Conservation (phyloP, 2,329 filamentous ascomycete genomes). For the Venturiaceae sp. region DNA sequence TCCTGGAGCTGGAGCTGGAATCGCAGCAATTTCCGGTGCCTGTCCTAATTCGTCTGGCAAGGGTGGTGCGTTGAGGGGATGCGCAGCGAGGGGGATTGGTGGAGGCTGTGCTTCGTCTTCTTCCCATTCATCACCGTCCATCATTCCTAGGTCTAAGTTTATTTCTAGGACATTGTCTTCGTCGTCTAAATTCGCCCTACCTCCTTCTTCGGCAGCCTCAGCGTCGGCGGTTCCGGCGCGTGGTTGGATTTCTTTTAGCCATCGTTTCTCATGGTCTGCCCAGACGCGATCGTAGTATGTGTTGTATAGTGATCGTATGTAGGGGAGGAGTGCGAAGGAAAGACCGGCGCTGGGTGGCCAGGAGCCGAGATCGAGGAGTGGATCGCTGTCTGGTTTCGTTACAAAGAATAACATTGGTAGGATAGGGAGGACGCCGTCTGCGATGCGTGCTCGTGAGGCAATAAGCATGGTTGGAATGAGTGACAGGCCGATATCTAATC, state of each 20-base stretch:
- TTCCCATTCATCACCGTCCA: constrained; percentile 40
- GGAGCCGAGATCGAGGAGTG: constrained; percentile 40
- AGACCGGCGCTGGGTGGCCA: constrained; percentile 60
- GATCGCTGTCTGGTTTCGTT: constrained; percentile 31
- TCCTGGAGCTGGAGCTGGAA: constrained; percentile 7
- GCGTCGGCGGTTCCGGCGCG: constrained; percentile 31
- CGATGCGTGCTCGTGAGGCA: constrained; percentile 54
- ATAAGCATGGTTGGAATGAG: constrained; percentile 60
- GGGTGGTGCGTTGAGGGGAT: constrained; percentile 23
- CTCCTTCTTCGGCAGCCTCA: constrained; percentile 19
- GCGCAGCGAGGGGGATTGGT: constrained; percentile 8
- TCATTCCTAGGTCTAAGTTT: constrained; percentile 17
- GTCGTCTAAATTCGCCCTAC: constrained; percentile 19
- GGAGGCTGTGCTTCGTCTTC: constrained; percentile 14
- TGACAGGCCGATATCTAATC: constrained; percentile 51
- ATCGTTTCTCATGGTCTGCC: constrained; percentile 46
- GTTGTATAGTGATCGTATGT: constrained; percentile 54
- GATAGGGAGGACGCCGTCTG: constrained; percentile 53
- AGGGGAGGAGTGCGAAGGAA: constrained; percentile 56
- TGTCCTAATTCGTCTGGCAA: constrained; percentile 12
- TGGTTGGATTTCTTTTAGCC: constrained; percentile 54
- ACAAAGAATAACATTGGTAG: constrained; percentile 54
- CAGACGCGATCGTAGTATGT: constrained; percentile 51
- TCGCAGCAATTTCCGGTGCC: constrained; percentile 11
- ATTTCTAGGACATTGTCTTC: constrained; percentile 38